A percentile compares a stretch with the other conserved stretches of the same genome.
Conservation (phyloP, 352 stramenopile species). For the Globisporangium nodosum region DNA sequence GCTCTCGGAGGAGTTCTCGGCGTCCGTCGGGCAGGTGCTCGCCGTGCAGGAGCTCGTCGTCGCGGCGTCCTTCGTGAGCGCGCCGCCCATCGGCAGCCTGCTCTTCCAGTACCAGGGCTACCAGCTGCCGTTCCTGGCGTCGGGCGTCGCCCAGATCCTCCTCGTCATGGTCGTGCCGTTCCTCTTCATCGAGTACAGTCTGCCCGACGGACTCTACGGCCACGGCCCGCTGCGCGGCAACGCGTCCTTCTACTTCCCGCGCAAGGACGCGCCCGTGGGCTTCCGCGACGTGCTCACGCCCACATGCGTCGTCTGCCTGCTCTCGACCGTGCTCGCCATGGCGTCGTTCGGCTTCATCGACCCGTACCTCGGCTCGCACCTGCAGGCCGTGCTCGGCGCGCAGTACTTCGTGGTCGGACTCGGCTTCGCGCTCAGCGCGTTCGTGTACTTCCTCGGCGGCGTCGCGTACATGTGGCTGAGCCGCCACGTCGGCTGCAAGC, state of each 20-base stretch:
- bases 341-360: slow-evolving; percentile 72
- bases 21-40: slow-evolving; percentile 44
- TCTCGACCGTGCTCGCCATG: slow-evolving; percentile 53
- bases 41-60: slow-evolving; percentile 64
- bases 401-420: slow-evolving; percentile 59
- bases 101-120: slow-evolving; percentile 50
- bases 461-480: slow-evolving; percentile 59
- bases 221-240: slow-evolving; percentile 14
- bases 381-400: slow-evolving; percentile 49
- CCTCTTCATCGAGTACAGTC: slow-evolving; percentile 72
- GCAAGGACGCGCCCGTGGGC: slow-evolving; percentile 16
- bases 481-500: slow-evolving; percentile 50
- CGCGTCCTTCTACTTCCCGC: slow-evolving; percentile 21
- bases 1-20: slow-evolving; percentile 60
- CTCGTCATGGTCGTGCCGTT: slow-evolving; percentile 62
- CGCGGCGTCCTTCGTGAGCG: slow-evolving; percentile 56
- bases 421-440: slow-evolving; percentile 54
- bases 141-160: slow-evolving; percentile 49
- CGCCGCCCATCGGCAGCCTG: slow-evolving; percentile 49
- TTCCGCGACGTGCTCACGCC: slow-evolving; percentile 53
- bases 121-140: slow-evolving; percentile 52
- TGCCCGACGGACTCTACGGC: slow-evolving; percentile 53
- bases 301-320: slow-evolving; percentile 43
- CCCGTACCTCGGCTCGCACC: slow-evolving; percentile 51
- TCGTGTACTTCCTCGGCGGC: slow-evolving; percentile 63